Evolutionary conservation across 257 asterid genomes (phyloP).

Genomic region (Solanum boliviense): DNA sequence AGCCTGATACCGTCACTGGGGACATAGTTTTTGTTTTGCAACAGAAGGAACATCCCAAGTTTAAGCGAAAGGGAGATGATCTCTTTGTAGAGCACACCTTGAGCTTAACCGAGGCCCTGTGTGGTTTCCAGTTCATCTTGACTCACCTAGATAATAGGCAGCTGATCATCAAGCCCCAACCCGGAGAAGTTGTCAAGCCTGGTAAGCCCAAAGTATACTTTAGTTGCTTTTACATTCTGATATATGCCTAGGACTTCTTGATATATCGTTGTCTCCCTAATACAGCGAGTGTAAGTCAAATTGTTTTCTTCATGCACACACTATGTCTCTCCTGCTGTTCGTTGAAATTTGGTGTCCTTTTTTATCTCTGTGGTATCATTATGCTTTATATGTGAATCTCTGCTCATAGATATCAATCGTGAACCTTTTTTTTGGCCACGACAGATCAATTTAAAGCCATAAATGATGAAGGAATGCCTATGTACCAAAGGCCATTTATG

Average conservation of each 20-base stretch:
- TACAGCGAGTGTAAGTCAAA: not conserved
- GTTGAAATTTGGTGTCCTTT: not conserved
- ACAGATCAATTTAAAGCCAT: conserved; percentile 19
- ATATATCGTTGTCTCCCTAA: not conserved
- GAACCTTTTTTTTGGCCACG: not conserved
- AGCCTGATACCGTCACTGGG: conserved; percentile 18
- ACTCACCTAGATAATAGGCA: conserved; percentile 32
- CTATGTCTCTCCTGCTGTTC: not conserved
- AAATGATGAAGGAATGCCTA: conserved; percentile 25
- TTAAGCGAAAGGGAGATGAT: conserved; percentile 18
- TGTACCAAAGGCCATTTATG: conserved; percentile 22
- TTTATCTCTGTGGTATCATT: not conserved
- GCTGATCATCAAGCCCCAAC: conserved; percentile 28
- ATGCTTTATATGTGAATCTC: not conserved
- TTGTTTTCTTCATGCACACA: not conserved
- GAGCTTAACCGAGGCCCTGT: conserved; percentile 28
- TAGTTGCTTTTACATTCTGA: not conserved
- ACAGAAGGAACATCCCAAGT: conserved; percentile 16
- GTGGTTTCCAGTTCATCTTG: conserved; percentile 32
- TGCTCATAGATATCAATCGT: not conserved
- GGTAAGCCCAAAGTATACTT: conserved; percentile 9
- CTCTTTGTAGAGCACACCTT: conserved; percentile 25
- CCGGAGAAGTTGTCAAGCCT: conserved; percentile 34
- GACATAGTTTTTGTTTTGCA: conserved; percentile 16
- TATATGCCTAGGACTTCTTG: not conserved